phyloP scores from a whole-genome alignment of 2,329 filamentous ascomycete genomes.

The Juglanconis juglandina region DNA sequence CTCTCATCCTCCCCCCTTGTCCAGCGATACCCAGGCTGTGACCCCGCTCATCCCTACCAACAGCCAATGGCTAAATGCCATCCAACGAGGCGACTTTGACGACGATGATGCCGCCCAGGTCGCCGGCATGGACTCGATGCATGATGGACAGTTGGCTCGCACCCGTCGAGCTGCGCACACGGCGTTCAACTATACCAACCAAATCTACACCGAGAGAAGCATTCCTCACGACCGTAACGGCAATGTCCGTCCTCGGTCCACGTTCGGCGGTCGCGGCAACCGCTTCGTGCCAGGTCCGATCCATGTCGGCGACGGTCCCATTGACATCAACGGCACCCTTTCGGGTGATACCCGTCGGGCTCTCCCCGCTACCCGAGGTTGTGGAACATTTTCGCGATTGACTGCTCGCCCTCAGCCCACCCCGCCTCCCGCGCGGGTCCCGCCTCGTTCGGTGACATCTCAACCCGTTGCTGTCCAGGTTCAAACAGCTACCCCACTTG shows the following conservation, averaged over 20 bases:
- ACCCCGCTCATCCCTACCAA: background rate
- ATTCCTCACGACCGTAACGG: background rate
- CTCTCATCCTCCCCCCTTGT: background rate
- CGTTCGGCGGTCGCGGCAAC: background rate
- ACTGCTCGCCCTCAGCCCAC: too few relatives aligned
- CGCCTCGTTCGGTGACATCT: too few relatives aligned
- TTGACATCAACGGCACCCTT: background rate
- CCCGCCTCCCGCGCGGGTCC: background rate
- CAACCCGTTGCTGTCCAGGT: too few relatives aligned
- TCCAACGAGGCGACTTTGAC: constrained; percentile 23
- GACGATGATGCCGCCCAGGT: constrained; percentile 30
- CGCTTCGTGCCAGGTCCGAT: background rate
- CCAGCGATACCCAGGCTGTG: background rate
- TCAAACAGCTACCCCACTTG: too few relatives aligned
- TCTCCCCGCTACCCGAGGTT: background rate
- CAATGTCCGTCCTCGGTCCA: background rate
- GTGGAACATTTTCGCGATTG: background rate
- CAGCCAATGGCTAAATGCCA: constrained; percentile 18
- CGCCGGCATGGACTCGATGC: constrained; percentile 25
- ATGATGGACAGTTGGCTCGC: constrained; percentile 25
- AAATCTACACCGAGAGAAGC: background rate
- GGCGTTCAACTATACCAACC: background rate
- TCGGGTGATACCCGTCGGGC: background rate
- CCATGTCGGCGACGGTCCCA: constrained; percentile 1
- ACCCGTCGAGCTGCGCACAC: constrained; percentile 11